Evolutionary conservation across 1,139 yeast species (phyloP), one percentile per base, ranked within the genome.

Genomic region (Magnusiomyces tetraspermus): DNA sequence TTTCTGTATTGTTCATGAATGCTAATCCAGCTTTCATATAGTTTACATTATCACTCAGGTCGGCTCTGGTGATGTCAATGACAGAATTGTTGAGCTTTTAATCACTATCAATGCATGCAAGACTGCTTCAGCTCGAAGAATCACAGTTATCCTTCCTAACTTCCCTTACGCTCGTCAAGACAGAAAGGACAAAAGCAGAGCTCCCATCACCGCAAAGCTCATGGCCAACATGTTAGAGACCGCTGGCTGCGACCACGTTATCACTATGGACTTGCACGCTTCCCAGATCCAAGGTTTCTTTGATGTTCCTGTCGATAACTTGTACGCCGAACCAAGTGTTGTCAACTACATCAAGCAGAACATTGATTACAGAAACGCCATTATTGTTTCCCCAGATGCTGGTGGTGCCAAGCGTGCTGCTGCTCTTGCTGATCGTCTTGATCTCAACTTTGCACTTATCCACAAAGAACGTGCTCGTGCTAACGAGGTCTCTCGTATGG

Each of bases 91-190:
- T 73, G 98, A 92, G 68, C 73, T 90, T 51, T 73, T 92, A 61
- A 86, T 90, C 64, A 87, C 90, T 85, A 85, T 92, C 63, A 88
- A 88, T 67, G 97, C 97, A 24, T 92, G 97, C 71, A 86, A 85
- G 66, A 87, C 92, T 2, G 98, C 97, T 2, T 83, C 95, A 55
- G 97, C 97, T 2, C 79, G 97, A 66, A 78, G 96, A 60, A 88
- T 92, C 68, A 89, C 97, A 1, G 97, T 95, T 1, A 95, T 92
- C 42, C 77, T 92, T 60, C 98, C 98, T 51, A 87, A 85, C 69
- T 92, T 90, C 72, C 97, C 97, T 2, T 92, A 92, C 66, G 97
- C 97, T 24, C 82, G 98, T 70, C 98, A 92, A 71, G 98, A 92
- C 71, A 80, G 95, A 67, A 92, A 92, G 71, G 97, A 92, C 71